Conservation (phyloP, 2,329 filamentous ascomycete species). For the Fusarium lyarnte region DNA sequence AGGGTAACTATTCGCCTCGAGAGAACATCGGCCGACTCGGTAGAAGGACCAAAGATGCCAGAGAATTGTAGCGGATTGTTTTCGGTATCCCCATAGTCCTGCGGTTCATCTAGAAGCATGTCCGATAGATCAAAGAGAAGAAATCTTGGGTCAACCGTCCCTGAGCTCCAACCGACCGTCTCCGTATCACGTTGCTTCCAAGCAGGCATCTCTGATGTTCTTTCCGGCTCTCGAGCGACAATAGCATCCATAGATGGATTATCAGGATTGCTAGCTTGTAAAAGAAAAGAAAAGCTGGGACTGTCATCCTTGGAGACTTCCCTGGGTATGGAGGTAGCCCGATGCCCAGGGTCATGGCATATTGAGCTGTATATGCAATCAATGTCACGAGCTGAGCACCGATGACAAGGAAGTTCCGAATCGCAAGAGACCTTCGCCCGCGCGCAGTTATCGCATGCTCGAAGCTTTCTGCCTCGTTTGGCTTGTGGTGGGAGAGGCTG, state of each 20-base stretch:
- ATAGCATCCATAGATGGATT: constrained; percentile 1
- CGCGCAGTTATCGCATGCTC: constrained; percentile 23
- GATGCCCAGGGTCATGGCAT: constrained; percentile 10
- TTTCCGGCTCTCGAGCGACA: constrained; percentile 16
- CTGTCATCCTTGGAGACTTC: background rate
- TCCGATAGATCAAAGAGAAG: constrained; percentile 16
- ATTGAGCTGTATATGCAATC: constrained; percentile 16
- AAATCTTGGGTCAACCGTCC: constrained; percentile 8
- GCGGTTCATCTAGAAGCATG: constrained; percentile 5
- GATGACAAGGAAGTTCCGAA: background rate
- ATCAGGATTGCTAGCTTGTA: constrained; percentile 3
- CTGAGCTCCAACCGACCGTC: background rate
- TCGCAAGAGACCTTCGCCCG: constrained; percentile 6
- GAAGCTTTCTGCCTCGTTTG: constrained; percentile 24
- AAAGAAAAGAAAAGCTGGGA: background rate
- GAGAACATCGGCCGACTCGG: background rate
- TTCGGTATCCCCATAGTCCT: fast-evolving
- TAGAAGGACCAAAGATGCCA: background rate
- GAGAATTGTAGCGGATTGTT: background rate
- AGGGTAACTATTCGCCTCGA: background rate
- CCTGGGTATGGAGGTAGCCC: fast-evolving
- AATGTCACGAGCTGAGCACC: background rate
- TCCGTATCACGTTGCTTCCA: background rate
- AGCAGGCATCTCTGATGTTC: background rate
- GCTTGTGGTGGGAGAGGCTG: constrained; percentile 7